Base-by-base conservation (phyloP, 352 stramenopile species). In the Globisporangium echinulatum region DNA sequence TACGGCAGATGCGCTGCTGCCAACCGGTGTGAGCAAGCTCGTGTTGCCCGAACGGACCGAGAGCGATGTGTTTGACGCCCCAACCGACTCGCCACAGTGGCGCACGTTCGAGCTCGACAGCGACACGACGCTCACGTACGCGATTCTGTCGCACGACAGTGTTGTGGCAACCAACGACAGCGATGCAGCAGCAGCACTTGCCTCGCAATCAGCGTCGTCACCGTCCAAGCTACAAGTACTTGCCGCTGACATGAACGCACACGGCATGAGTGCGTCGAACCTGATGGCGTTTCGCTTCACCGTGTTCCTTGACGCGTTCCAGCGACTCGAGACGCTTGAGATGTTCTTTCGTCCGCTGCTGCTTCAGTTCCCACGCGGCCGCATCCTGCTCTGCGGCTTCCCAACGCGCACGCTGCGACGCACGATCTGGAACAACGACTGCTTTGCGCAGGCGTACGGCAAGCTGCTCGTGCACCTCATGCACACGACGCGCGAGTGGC, bases 271-370 rank as follows among this genome's bases (percentile, higher is more conserved):
- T 0, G n/a, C 43, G 13, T 43, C 52, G 0, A 69, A 54, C 43
- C 62, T 59, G 17, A 62, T 57, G 8, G 49, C 62, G 46, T 87
- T 85, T 43, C 76, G 74, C 17, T 71, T 91, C 37, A 91, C 78
- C 0, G 72, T 91, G 1, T 85, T 90, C 15, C 37, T 91, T 0
- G 83, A 91, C 53, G 66, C 58, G 36, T 89, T 91, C 36, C 83
- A 93, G 59, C 64, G 64, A 1, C 58, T 93, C 6, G 72, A 82
- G 58, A 86, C 79, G 8, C 57, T 91, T 2, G 68, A 77, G 17
- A 39, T 52, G 7, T 90, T 91, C 59, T 89, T 93, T 40, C 61
- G 61, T 33, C 72, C 76, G 7, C 57, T 88, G 11, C 58, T 90
- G 7, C 64, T 72, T 7, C 77, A 77, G 57, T 88, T 87, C 56